Evolutionary conservation across 768 basidiomycete species (phyloP).

Genomic region (Termitomyces sp.): DNA sequence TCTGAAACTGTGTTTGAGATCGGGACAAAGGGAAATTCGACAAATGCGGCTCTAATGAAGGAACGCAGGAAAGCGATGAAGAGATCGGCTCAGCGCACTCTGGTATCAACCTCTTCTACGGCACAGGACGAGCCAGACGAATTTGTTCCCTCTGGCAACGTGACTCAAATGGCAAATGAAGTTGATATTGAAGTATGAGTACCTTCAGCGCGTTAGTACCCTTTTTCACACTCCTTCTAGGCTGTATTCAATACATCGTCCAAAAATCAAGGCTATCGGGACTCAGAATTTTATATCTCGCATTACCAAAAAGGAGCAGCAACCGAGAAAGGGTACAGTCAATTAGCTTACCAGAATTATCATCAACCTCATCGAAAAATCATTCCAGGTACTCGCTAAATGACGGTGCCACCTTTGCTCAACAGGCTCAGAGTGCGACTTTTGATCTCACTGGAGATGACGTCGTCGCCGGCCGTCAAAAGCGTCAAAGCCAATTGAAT

Average conservation of each 20-base stretch:
- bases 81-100: slow-evolving; percentile 53
- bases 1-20: slow-evolving; percentile 90
- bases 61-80: slow-evolving; percentile 74
- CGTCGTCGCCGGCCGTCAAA: slow-evolving; percentile 50
- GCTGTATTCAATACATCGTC: slow-evolving; percentile 58
- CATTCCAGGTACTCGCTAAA: slow-evolving; percentile 73
- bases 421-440: slow-evolving; percentile 72
- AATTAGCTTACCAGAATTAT: background rate
- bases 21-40: slow-evolving; percentile 62
- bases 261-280: slow-evolving; percentile 56
- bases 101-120: slow-evolving; percentile 26
- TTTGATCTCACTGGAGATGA: slow-evolving; percentile 87
- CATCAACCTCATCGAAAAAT: background rate
- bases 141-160: slow-evolving; percentile 24
- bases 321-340: slow-evolving; percentile 82
- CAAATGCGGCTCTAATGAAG: slow-evolving; percentile 78
- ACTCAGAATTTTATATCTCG: slow-evolving; percentile 88
- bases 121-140: slow-evolving; percentile 29
- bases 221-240: slow-evolving; percentile 29
- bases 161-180: slow-evolving; percentile 73
- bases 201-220: background rate
- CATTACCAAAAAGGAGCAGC: slow-evolving; percentile 84
- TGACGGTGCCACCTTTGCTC: slow-evolving; percentile 84
- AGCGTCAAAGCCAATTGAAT: slow-evolving; percentile 59
- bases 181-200: slow-evolving; percentile 63